A percentile compares a stretch with the other conserved stretches of the same genome.
Evolutionary conservation across 148 eudicot genomes (phyloP).

Genomic region (Cornus florida): DNA sequence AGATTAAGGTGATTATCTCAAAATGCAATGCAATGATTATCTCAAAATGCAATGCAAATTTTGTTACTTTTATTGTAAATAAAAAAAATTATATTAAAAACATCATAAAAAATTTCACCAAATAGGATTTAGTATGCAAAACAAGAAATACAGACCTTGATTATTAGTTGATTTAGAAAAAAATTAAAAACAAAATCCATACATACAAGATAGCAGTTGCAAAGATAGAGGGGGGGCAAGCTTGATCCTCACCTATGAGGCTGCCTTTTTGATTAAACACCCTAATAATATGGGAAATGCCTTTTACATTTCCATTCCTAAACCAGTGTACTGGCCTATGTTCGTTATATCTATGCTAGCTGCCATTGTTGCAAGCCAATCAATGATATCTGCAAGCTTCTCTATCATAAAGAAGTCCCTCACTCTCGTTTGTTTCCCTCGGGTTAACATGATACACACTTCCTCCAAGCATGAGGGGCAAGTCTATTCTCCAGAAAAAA

Average conservation of each 20-base stretch:
- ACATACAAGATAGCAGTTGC: no score
- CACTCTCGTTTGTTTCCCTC: constrained; percentile 24
- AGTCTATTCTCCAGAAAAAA: constrained; percentile 20
- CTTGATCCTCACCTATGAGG: constrained; percentile 12
- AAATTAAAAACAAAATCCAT: no score
- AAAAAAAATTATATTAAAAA: no score
- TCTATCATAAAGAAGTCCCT: constrained; percentile 20
- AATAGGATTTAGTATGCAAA: no score
- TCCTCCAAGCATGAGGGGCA: constrained; percentile 27
- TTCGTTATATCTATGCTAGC: constrained; percentile 8
- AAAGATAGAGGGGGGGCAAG: no score
- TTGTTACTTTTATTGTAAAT: no score
- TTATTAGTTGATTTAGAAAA: no score
- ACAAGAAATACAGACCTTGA: no score
- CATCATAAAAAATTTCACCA: no score
- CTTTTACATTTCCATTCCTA: constrained; percentile 11
- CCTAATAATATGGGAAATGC: neutral
- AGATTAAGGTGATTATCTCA: no score
- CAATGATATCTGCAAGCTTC: constrained; percentile 23
- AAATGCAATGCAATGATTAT: no score
- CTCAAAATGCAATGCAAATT: no score
- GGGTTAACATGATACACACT: constrained; percentile 26
- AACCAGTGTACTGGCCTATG: constrained; percentile 24
- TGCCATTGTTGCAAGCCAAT: constrained; percentile 22
- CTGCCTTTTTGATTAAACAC: constrained; percentile 14